Evolutionary conservation across 1,139 yeast genomes (phyloP), one percentile per base, ranked within the genome.

Genomic region (Sporopachydermia cereana): DNA sequence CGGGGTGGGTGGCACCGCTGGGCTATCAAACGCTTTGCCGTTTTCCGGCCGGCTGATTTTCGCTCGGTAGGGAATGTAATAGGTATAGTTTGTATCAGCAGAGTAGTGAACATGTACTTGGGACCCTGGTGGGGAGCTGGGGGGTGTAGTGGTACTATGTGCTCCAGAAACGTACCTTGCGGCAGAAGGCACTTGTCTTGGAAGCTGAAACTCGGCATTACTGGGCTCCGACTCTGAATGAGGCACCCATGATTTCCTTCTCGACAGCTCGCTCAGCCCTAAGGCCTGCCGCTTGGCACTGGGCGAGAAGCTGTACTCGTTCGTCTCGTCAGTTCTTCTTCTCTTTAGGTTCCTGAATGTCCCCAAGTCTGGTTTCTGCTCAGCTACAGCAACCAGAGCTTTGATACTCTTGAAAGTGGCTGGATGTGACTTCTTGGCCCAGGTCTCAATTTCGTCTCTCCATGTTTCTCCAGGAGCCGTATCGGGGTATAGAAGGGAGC

Each of bases 381-480:
- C 39, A 12, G 5, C 17, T 7, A 20, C 18, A 9, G 22, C 39
- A 16, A 21, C 7, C 12, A 34, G 9, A 5, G 5, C n/a, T 34
- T 34, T 34, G 39, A 34, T 34, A 34, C 9, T 34, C 39, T 34
- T 34, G 39, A 34, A 34, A 34, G n/a, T n/a, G n/a, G 39, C 39
- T 5, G 50, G 49, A 36, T 52, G 50, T 34, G 48, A 45, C 31
- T 46, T 49, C 48, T 56, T 58, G 52, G 63, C 54, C 67, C 67
- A 63, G 4, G 59, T 51, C 47, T 61, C 64, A 42, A 63, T 45
- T 51, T 63, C 67, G 1, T 66, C 66, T 36, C 65, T 51, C 68
- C 68, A 64, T 3, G 60, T 55, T 14, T 57, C 49, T 30, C 65
- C 49, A 3, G 67, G 67, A 2, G 68, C 68, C 9, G 68, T 63